phyloP scores from a whole-genome alignment of 805 yeast species.

The Blastobotrys americana region DNA sequence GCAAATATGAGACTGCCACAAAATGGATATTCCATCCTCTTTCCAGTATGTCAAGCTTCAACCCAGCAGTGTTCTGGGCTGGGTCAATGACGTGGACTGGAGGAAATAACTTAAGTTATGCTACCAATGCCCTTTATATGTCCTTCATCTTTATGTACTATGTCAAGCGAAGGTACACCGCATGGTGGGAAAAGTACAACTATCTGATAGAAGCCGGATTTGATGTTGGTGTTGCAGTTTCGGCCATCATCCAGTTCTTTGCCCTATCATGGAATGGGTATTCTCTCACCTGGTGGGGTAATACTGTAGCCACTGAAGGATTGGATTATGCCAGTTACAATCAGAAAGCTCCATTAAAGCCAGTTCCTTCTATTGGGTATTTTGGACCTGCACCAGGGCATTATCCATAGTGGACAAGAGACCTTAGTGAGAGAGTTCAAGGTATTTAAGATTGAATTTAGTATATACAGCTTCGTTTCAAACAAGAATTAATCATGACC shows the following conservation, averaged over 20 bases:
- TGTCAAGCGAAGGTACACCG: conserved; percentile 36
- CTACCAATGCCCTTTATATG: conserved; percentile 36
- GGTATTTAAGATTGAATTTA: no score
- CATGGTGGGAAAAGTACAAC: conserved; percentile 51
- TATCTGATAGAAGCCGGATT: conserved; percentile 43
- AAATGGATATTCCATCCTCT: not conserved
- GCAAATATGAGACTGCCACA: not conserved
- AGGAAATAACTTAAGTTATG: conserved; percentile 35
- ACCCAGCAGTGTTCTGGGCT: conserved; percentile 41
- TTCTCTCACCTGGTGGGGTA: conserved; percentile 42
- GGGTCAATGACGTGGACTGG: conserved; percentile 38
- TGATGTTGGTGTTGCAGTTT: conserved; percentile 44
- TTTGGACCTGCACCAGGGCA: conserved; percentile 11
- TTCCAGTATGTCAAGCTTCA: conserved; percentile 27
- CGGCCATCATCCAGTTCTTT: conserved; percentile 41
- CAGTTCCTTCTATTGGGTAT: conserved; percentile 16
- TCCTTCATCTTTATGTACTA: conserved; percentile 41
- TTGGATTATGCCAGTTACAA: conserved; percentile 10
- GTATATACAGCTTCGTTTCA: no score
- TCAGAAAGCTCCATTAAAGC: conserved; percentile 9
- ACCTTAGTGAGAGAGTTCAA: no score
- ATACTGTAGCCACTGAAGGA: conserved; percentile 21
- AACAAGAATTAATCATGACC: conserved; percentile 8
- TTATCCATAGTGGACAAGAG: not conserved
- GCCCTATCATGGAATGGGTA: conserved; percentile 33